Conservation (phyloP, 78 protist genomes). For the Reticulomyxa filosa region DNA sequence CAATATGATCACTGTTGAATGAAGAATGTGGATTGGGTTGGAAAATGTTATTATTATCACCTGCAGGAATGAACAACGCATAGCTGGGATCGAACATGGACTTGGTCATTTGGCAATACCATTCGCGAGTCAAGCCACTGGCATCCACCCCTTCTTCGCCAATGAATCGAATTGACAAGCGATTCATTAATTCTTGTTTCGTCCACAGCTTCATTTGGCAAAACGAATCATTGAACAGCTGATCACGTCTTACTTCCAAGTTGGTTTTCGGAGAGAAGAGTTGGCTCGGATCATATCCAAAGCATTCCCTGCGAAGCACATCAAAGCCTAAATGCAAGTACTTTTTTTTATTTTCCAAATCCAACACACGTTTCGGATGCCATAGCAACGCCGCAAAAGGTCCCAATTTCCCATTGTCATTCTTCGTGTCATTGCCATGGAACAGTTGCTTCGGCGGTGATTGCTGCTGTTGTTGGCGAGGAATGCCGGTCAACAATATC, state of each 20-base stretch:
- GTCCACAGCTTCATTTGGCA: not conserved
- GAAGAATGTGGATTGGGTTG: constrained; percentile 21
- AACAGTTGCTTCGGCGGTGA: too few relatives aligned
- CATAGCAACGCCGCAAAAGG: too few relatives aligned
- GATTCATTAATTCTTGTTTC: not conserved
- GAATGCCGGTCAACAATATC: too few relatives aligned
- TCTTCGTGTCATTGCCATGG: too few relatives aligned
- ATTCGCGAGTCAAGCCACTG: constrained; percentile 22
- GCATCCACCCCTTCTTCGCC: constrained; percentile 25
- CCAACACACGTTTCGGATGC: not conserved
- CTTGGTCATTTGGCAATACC: constrained; percentile 4
- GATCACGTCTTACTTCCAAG: not conserved
- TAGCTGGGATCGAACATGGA: constrained; percentile 17
- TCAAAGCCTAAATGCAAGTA: not conserved
- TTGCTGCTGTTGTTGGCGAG: too few relatives aligned
- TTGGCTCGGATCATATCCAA: too few relatives aligned
- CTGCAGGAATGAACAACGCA: constrained; percentile 10
- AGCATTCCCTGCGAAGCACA: not conserved
- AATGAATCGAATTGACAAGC: not conserved
- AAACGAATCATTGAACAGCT: not conserved
- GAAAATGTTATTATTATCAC: not conserved
- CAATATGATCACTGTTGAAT: constrained; percentile 12
- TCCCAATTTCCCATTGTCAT: too few relatives aligned
- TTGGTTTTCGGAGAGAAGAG: too few relatives aligned
- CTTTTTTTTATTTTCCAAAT: not conserved